These are phyloP conservation scores for Fusarium sambucinum DNA, from an alignment of 2,329 filamentous ascomycete genomes.

Conservation along the genomic window DNA sequence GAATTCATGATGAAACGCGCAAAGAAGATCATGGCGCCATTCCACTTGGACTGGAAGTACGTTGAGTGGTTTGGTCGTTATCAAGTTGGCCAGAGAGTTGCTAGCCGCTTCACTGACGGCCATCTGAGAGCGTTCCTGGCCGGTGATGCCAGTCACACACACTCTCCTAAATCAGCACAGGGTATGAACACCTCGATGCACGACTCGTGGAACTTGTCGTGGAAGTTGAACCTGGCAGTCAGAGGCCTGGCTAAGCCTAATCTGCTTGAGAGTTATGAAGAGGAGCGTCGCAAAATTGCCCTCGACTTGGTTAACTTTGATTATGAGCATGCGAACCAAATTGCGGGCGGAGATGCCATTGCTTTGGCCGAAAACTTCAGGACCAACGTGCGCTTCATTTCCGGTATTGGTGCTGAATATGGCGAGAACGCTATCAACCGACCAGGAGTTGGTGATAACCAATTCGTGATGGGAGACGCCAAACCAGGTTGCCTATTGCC, in stretches of 20 bases:
- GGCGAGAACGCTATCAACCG: conserved; percentile 64
- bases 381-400: conserved; percentile 79
- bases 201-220: conserved; percentile 71
- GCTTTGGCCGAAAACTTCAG: conserved; percentile 76
- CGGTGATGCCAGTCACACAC: conserved; percentile 78
- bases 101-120: conserved; percentile 74
- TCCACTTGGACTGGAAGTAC: conserved; percentile 68
- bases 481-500: conserved; percentile 69
- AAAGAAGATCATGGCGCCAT: conserved; percentile 70
- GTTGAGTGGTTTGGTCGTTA: conserved; percentile 80
- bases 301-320: conserved; percentile 71
- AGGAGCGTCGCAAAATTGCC: conserved; percentile 72
- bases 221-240: conserved; percentile 65
- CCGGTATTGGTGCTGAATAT: conserved; percentile 75
- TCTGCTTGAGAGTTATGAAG: conserved; percentile 71
- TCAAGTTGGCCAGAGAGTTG: conserved; percentile 77
- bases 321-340: conserved; percentile 68
- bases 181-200: conserved; percentile 73
- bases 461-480: conserved; percentile 61
- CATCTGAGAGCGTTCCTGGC: conserved; percentile 74
- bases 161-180: conserved; percentile 78
- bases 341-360: conserved; percentile 71
- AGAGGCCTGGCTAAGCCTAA: conserved; percentile 66
- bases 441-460: conserved; percentile 51
- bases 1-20: conserved; percentile 79